Conservation (phyloP, 1,139 yeast species). For the Trichomonascaceae sp. region DNA sequence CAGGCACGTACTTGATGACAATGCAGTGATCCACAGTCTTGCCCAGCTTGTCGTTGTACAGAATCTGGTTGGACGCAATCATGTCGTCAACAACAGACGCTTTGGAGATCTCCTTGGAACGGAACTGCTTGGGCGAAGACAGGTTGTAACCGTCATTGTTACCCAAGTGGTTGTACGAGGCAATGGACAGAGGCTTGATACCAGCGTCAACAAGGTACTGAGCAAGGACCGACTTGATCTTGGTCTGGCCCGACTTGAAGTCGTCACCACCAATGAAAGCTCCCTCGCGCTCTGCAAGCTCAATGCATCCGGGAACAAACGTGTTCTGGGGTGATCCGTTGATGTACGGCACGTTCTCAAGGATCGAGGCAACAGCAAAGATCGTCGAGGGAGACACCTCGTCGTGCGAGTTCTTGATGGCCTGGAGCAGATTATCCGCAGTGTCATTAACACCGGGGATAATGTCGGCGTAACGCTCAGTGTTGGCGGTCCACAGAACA, state of each 20-base stretch:
- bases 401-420: conserved; percentile 66
- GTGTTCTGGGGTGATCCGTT: conserved; percentile 98
- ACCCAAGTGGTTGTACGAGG: conserved; percentile 92
- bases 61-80: conserved; percentile 74
- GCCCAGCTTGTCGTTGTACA: conserved; percentile 74
- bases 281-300: conserved; percentile 67
- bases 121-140: conserved; percentile 85
- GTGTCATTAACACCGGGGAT: conserved; percentile 77
- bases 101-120: conserved; percentile 90
- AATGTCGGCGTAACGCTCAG: conserved; percentile 82
- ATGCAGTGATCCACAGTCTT: conserved; percentile 83
- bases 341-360: conserved; percentile 79
- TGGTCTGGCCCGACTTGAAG: conserved; percentile 94
- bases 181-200: conserved; percentile 85
- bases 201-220: conserved; percentile 96
- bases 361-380: conserved; percentile 84
- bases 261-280: conserved; percentile 93
- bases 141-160: conserved; percentile 92
- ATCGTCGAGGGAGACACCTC: conserved; percentile 87
- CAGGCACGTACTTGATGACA: conserved; percentile 86
- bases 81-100: conserved; percentile 90
- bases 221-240: conserved; percentile 86
- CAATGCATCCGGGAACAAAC: conserved; percentile 88
- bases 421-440: conserved; percentile 58
- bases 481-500: conserved; percentile 94